Evolutionary conservation across 2,329 filamentous ascomycete species (phyloP).

Genomic region (Chrysosphaeria jannelii): DNA sequence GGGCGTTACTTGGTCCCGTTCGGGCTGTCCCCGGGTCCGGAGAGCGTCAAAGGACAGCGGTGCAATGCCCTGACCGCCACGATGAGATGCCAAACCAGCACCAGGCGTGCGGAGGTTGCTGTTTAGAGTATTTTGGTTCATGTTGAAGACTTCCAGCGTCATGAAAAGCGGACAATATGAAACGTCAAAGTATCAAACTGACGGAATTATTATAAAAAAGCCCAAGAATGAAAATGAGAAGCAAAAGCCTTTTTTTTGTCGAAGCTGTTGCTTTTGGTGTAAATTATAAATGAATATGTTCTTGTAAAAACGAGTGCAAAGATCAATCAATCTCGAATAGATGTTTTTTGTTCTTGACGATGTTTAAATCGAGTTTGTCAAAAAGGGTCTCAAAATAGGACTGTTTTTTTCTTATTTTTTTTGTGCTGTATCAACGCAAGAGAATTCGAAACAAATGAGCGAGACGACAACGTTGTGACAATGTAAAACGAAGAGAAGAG

Average conservation of each 20-base stretch:
- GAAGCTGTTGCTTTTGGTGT: too few species aligned
- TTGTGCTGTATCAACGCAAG: too few species aligned
- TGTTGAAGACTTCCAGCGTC: constrained; percentile 97
- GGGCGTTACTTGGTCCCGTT: constrained; percentile 36
- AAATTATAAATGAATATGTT: background rate
- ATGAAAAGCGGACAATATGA: background rate
- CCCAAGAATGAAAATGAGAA: background rate
- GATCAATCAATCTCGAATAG: background rate
- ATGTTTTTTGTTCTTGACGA: background rate
- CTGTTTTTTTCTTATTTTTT: too few species aligned
- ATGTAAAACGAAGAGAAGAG: background rate
- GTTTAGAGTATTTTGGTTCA: constrained; percentile 45
- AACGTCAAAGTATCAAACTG: background rate
- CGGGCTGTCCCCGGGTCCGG: too few species aligned
- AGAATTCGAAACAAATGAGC: background rate
- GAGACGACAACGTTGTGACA: background rate
- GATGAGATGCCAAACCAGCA: constrained; percentile 54
- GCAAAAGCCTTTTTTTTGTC: too few species aligned
- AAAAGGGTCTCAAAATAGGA: too few species aligned
- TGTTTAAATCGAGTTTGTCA: too few species aligned
- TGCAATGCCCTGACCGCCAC: constrained; percentile 71
- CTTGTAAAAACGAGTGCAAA: background rate
- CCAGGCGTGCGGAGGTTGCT: constrained; percentile 46
- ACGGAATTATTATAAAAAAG: too few species aligned
- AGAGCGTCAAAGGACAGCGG: constrained; percentile 50